phyloP scores from a whole-genome alignment of 1,284 basidiomycete genomes.

The Naganishia liquefaciens region DNA sequence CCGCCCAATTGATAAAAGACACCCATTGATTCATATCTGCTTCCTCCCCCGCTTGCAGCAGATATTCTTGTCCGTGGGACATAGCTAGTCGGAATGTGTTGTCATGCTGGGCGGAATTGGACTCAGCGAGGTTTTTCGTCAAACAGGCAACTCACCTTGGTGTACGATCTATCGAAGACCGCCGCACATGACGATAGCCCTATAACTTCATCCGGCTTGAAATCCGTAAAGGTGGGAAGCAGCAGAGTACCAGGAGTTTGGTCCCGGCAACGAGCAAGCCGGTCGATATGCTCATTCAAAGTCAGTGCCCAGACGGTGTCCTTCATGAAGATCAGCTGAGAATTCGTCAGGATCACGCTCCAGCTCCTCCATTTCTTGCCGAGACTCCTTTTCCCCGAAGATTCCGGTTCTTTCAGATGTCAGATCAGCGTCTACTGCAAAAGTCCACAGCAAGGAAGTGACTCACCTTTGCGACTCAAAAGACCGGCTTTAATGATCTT shows the following conservation, averaged over 20 bases:
- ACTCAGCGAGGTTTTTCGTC: conserved; percentile 13
- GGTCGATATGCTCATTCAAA: conserved; percentile 61
- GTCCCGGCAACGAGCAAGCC: conserved; percentile 25
- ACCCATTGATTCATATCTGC: conserved; percentile 89
- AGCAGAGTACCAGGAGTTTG: conserved; percentile 42
- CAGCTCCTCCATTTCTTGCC: conserved; percentile 86
- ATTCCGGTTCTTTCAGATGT: conserved; percentile 65
- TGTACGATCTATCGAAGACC: conserved; percentile 73
- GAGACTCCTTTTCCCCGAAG: conserved; percentile 71
- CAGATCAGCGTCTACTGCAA: conserved; percentile 28
- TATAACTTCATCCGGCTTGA: conserved; percentile 84
- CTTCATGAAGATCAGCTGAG: conserved; percentile 89
- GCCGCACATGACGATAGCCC: conserved; percentile 77
- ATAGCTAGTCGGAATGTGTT: conserved; percentile 78
- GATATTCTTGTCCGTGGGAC: conserved; percentile 73
- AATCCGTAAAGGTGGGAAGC: conserved; percentile 61
- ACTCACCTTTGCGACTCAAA: conserved; percentile 70
- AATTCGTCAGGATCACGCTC: conserved; percentile 82
- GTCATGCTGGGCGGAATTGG: conserved; percentile 58
- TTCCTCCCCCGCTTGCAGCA: conserved; percentile 74
- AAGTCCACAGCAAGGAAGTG: background rate
- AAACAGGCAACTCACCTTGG: conserved; percentile 60
- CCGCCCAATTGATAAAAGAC: conserved; percentile 88
- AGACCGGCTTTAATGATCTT: conserved; percentile 80
- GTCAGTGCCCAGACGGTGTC: conserved; percentile 70